Conservation (phyloP, 176 grass and related monocot species). For the Juncus inflexus region DNA sequence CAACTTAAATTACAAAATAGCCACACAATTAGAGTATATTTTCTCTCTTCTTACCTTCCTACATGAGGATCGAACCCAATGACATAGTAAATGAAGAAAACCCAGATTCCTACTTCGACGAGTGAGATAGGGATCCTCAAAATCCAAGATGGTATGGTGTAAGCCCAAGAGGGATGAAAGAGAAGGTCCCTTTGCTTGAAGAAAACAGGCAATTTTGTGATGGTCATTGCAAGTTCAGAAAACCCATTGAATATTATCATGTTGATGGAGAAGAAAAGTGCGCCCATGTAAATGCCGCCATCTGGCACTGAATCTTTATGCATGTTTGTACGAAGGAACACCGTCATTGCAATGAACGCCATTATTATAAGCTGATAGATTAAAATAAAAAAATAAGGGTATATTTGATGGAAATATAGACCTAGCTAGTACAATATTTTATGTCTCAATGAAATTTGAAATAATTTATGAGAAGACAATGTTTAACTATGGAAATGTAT, state of each 20-base stretch:
- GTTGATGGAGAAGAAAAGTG: constrained; percentile 50
- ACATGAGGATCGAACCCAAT: constrained; percentile 60
- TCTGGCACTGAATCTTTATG: not conserved
- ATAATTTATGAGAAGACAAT: too few species aligned
- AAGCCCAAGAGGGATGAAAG: constrained; percentile 68
- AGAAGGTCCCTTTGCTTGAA: constrained; percentile 76
- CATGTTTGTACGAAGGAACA: constrained; percentile 70
- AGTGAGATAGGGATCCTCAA: constrained; percentile 74
- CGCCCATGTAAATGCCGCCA: constrained; percentile 50
- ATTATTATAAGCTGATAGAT: constrained; percentile 61
- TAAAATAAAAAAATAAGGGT: too few species aligned
- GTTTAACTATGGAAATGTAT: too few species aligned
- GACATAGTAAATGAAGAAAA: constrained; percentile 57
- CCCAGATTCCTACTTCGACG: constrained; percentile 51
- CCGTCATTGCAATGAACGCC: constrained; percentile 62
- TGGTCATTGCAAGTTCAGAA: constrained; percentile 58
- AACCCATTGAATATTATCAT: constrained; percentile 73
- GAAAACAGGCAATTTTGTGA: constrained; percentile 69
- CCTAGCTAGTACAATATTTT: too few species aligned
- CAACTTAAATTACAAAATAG: too few species aligned
- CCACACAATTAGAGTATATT: too few species aligned
- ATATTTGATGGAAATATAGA: too few species aligned
- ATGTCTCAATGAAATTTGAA: too few species aligned
- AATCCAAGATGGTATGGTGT: constrained; percentile 62
- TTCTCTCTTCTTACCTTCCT: constrained; percentile 52